These are phyloP conservation scores for Mycena indigotica DNA, from an alignment of 768 basidiomycete species.

Conservation along the genomic window DNA sequence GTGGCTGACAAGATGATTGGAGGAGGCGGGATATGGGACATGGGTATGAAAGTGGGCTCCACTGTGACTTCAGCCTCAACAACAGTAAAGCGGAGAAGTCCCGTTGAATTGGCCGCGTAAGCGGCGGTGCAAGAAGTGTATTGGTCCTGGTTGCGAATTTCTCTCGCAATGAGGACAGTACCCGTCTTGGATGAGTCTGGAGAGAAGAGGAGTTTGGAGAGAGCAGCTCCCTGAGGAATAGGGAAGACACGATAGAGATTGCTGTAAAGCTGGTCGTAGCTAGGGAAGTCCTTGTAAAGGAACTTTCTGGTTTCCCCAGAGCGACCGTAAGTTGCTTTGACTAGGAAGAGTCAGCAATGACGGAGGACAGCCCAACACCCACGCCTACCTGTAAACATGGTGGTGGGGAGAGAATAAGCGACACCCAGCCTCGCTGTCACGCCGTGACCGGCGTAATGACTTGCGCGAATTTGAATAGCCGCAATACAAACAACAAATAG, in stretches of 20 bases:
- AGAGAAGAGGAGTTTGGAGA: constrained; percentile 72
- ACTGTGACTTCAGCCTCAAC: constrained; percentile 47
- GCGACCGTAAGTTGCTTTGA: constrained; percentile 72
- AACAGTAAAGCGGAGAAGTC: constrained; percentile 64
- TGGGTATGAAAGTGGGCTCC: constrained; percentile 34
- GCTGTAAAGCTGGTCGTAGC: constrained; percentile 58
- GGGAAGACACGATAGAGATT: constrained; percentile 75
- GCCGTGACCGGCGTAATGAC: background rate
- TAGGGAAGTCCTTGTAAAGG: constrained; percentile 62
- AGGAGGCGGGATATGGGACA: constrained; percentile 8
- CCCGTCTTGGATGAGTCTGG: constrained; percentile 54
- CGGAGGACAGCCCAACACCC: too few species aligned
- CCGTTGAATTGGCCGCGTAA: constrained; percentile 52
- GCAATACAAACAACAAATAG: background rate
- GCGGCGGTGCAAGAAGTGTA: constrained; percentile 54
- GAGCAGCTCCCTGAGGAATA: constrained; percentile 57
- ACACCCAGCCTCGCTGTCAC: constrained; percentile 14
- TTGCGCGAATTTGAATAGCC: background rate
- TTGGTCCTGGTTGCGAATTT: constrained; percentile 60
- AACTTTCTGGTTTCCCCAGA: constrained; percentile 66
- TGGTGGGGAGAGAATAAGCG: background rate
- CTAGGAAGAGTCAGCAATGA: too few species aligned
- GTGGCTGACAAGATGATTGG: constrained; percentile 32
- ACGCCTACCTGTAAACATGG: background rate
- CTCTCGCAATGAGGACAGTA: constrained; percentile 63